These are phyloP conservation scores for Globisporangium middletonii DNA, from an alignment of 352 stramenopile species.

Conservation along the genomic window DNA sequence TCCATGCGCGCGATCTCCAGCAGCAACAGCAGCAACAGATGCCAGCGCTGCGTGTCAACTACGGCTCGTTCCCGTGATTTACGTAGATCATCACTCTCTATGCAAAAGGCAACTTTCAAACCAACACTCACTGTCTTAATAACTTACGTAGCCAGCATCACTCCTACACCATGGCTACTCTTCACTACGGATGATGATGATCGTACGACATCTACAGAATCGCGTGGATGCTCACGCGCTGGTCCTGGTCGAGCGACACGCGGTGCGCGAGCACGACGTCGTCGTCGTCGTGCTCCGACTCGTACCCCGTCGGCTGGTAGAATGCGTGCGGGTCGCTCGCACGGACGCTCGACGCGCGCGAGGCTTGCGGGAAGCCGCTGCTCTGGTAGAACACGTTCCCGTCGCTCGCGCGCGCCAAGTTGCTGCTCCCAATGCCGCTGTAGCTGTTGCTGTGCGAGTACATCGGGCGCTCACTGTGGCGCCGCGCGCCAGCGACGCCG, in stretches of 20 bases:
- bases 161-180: neutral
- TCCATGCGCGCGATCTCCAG: conserved; percentile 4
- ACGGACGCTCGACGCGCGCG: conserved; percentile 2
- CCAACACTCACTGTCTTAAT: neutral
- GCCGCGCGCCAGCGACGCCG: conserved; percentile 13
- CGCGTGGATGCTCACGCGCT: conserved; percentile 57
- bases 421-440: conserved; percentile 11
- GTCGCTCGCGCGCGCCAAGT: conserved; percentile 31
- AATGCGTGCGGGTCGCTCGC: conserved; percentile 18
- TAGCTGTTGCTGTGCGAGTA: conserved; percentile 16
- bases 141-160: neutral
- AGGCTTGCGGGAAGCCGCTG: conserved; percentile 8
- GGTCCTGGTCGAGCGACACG: conserved; percentile 51
- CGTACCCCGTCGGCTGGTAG: conserved; percentile 18
- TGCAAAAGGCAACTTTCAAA: neutral
- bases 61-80: conserved; percentile 18
- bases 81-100: neutral
- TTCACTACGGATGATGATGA: neutral
- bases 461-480: conserved; percentile 17
- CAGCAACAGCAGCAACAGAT: conserved; percentile 3
- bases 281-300: conserved; percentile 20
- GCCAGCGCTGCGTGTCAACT: conserved; percentile 11
- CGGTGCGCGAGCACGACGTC: conserved; percentile 54
- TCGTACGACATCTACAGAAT: conserved; percentile 19
- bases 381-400: conserved; percentile 39